Evolutionary conservation across 768 basidiomycete species (phyloP), one percentile per base, ranked within the genome.

Genomic region (Hortiboletus flavorubellus): DNA sequence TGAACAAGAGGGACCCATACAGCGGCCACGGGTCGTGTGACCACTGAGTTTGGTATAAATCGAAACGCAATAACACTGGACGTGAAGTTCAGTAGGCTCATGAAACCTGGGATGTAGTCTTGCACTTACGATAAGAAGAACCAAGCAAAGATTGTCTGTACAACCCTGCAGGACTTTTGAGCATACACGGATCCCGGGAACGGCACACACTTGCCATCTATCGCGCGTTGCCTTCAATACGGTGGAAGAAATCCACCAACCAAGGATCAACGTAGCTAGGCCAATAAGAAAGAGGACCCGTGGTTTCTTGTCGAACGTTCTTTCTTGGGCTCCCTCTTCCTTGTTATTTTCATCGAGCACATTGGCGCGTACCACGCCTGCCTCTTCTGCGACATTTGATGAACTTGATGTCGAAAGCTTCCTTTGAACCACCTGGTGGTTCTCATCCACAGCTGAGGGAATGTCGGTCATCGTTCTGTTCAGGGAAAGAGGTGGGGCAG

Each of bases 191-290:
- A 49, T 23, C 23, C 12, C 4, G 26, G 55, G 26, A 55, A 59
- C 29, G 33, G 37, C 12, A 46, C 40, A 55, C 40, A 55, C 75
- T 56, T 72, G 82, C 89, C 91, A 93, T 74, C 89, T 78, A 69
- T 82, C 85, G 49, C 91, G 82, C 4, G 91, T 92, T 6, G 78
- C 83, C 51, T 75, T 62, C 46, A 93, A 71, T 12, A 91, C 68
- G 0, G 82, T 91, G 9, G 91, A 73, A 56, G 85, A 86, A 35
- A 93, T 84, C 91, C 91, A 93, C 91, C 91, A 93, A 40, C 81
- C 91, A 41, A 92, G 74, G 59, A 93, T 89, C 47, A 85, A 66
- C 12, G 76, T 63, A 10, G 85, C 86, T 1, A 86, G 58, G 15
- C 62, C 81, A 45, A 68, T 70, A 35, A 91, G 73, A 45, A 84